Evolutionary conservation across 345 rosid species (phyloP).

Genomic region (Gossypium thurberi): DNA sequence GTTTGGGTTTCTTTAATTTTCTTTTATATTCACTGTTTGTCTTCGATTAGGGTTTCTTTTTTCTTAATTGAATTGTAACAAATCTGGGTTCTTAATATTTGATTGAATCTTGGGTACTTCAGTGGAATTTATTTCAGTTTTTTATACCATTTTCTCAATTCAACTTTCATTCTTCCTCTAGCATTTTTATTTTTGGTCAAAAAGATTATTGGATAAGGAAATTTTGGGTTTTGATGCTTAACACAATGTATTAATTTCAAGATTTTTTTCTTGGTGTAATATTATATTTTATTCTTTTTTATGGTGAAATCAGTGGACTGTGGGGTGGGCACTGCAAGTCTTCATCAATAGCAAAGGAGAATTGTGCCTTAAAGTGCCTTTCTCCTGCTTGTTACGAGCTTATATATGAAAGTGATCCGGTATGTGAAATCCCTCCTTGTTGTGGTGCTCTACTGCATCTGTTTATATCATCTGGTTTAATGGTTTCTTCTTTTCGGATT

Average conservation of each 20-base stretch:
- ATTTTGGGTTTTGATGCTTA: background rate
- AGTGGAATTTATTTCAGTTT: background rate
- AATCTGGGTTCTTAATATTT: background rate
- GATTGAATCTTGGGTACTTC: background rate
- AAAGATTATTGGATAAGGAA: background rate
- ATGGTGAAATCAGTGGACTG: slow-evolving; percentile 30
- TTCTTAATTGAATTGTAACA: background rate
- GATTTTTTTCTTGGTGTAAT: background rate
- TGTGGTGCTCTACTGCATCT: background rate
- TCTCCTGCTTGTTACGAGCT: slow-evolving; percentile 10
- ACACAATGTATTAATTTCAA: background rate
- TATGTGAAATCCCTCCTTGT: background rate
- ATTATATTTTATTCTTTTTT: background rate
- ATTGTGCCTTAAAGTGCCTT: slow-evolving; percentile 14
- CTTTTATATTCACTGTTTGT: background rate
- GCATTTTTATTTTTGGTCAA: background rate
- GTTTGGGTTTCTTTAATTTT: background rate
- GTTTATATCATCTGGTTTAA: background rate
- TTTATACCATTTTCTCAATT: background rate
- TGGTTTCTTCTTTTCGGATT: background rate
- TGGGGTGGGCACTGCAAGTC: slow-evolving; percentile 55
- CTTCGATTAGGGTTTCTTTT: background rate
- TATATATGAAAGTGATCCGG: slow-evolving; percentile 19
- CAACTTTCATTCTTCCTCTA: background rate
- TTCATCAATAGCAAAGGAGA: slow-evolving; percentile 31